phyloP scores from a whole-genome alignment of 768 basidiomycete species.

The Tubosaeta sp. region DNA sequence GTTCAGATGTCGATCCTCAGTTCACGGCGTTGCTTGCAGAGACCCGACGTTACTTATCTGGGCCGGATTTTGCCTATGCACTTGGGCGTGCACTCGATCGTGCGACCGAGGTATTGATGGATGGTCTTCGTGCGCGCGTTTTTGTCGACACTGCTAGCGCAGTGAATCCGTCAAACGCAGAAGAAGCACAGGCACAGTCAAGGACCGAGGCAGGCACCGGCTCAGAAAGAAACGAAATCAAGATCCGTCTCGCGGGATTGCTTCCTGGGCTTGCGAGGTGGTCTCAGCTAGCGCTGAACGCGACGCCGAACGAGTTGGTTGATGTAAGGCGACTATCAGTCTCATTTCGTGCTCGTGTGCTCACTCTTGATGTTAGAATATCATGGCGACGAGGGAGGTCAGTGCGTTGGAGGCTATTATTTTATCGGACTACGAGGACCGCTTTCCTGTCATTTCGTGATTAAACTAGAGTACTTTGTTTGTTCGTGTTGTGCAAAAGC shows the following conservation, averaged over 20 bases:
- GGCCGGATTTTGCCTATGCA: conserved; percentile 66
- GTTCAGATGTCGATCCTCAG: conserved; percentile 23
- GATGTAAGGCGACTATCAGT: conserved; percentile 55
- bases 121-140: conserved; percentile 59
- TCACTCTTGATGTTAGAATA: conserved; percentile 38
- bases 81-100: conserved; percentile 71
- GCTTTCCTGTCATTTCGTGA: conserved; percentile 24
- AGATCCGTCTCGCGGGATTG: conserved; percentile 71
- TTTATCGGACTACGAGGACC: conserved; percentile 64
- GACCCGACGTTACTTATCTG: conserved; percentile 57
- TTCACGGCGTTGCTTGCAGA: conserved; percentile 68
- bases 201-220: conserved; percentile 15
- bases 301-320: conserved; percentile 73
- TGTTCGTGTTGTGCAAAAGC: conserved; percentile 18
- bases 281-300: conserved; percentile 65
- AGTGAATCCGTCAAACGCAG: conserved; percentile 5
- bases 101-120: conserved; percentile 60
- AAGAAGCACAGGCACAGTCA: conserved; percentile 8
- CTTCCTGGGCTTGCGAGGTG: conserved; percentile 78
- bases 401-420: conserved; percentile 67
- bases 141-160: conserved; percentile 39
- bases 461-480: no score
- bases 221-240: conserved; percentile 34
- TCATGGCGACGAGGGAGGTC: conserved; percentile 62
- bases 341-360: background rate